Evolutionary conservation across 2,329 filamentous ascomycete genomes (phyloP).

Genomic region (Hortaea werneckii): DNA sequence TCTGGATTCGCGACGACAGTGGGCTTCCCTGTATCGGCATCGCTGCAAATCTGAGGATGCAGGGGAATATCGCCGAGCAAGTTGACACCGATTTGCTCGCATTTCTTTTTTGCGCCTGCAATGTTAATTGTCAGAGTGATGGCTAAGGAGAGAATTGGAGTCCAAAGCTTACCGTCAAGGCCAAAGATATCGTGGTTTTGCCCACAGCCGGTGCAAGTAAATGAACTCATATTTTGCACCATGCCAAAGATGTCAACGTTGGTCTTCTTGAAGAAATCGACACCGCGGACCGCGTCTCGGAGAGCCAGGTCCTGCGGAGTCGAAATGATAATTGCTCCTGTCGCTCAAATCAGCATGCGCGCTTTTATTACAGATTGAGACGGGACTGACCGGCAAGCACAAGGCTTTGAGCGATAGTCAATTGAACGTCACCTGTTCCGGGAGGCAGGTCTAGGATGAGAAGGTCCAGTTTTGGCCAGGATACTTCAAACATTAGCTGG

Average conservation of each 20-base stretch:
- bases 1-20: slow-evolving; percentile 79
- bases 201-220: slow-evolving; percentile 57
- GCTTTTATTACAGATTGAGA: no score
- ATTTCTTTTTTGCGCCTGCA: slow-evolving; percentile 57
- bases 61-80: slow-evolving; percentile 83
- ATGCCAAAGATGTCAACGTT: slow-evolving; percentile 72
- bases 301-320: slow-evolving; percentile 90
- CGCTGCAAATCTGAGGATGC: slow-evolving; percentile 74
- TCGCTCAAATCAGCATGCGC: not conserved
- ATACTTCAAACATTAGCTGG: slow-evolving; percentile 87
- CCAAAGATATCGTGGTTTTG: slow-evolving; percentile 28
- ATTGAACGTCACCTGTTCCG: slow-evolving; percentile 87
- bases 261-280: slow-evolving; percentile 86
- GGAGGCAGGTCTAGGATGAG: slow-evolving; percentile 86
- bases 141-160: no score
- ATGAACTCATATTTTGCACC: slow-evolving; percentile 85
- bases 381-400: slow-evolving; percentile 58
- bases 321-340: slow-evolving; percentile 73
- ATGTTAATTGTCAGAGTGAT: no score
- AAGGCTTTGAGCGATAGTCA: slow-evolving; percentile 94
- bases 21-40: slow-evolving; percentile 77
- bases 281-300: slow-evolving; percentile 82
- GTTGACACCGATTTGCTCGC: slow-evolving; percentile 61
- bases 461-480: slow-evolving; percentile 83
- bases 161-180: slow-evolving; percentile 19